A percentile compares a stretch with the other conserved stretches of the same genome.
Evolutionary conservation across 768 basidiomycete genomes (phyloP).

Genomic region (Mycena galopus): DNA sequence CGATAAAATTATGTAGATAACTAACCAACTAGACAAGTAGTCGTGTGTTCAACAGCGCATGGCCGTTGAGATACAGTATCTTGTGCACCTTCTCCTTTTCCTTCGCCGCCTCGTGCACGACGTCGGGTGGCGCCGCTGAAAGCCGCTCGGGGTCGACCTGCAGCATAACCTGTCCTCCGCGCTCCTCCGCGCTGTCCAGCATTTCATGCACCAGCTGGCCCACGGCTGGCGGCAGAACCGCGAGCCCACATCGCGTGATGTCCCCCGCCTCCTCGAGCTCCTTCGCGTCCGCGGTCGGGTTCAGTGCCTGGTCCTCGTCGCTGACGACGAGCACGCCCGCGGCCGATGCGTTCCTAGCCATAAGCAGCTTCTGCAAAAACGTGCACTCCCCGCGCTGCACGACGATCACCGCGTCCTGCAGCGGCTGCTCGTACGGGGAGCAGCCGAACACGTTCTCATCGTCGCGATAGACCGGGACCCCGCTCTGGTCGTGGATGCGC

Average conservation of each 20-base stretch:
- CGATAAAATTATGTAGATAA: slow-evolving; percentile 33
- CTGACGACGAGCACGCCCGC: slow-evolving; percentile 84
- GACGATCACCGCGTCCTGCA: slow-evolving; percentile 69
- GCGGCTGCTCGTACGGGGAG: slow-evolving; percentile 59
- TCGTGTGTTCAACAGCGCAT: slow-evolving; percentile 82
- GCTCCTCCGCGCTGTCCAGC: slow-evolving; percentile 63
- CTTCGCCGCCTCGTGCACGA: slow-evolving; percentile 41
- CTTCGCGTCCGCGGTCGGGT: slow-evolving; percentile 71
- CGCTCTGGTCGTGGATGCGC: slow-evolving; percentile 63
- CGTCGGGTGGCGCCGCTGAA: slow-evolving; percentile 39
- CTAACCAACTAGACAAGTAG: slow-evolving; percentile 62
- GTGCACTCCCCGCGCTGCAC: slow-evolving; percentile 87
- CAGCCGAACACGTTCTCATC: slow-evolving; percentile 72
- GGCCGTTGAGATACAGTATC: slow-evolving; percentile 82
- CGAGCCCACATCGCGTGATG: slow-evolving; percentile 67
- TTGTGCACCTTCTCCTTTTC: slow-evolving; percentile 42
- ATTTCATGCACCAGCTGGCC: slow-evolving; percentile 69
- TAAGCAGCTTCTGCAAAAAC: slow-evolving; percentile 85
- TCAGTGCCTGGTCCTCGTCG: slow-evolving; percentile 69
- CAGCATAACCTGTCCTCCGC: slow-evolving; percentile 65
- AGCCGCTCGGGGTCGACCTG: slow-evolving; percentile 58
- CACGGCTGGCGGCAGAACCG: slow-evolving; percentile 67
- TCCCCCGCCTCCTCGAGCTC: slow-evolving; percentile 72
- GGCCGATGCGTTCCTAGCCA: slow-evolving; percentile 79
- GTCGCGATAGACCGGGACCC: slow-evolving; percentile 69